Percentiles rank a stretch among this genome's conserved stretches.
These are phyloP conservation scores for Leccinum pellstonianum DNA, from an alignment of 768 basidiomycete genomes.

Conservation along the genomic window DNA sequence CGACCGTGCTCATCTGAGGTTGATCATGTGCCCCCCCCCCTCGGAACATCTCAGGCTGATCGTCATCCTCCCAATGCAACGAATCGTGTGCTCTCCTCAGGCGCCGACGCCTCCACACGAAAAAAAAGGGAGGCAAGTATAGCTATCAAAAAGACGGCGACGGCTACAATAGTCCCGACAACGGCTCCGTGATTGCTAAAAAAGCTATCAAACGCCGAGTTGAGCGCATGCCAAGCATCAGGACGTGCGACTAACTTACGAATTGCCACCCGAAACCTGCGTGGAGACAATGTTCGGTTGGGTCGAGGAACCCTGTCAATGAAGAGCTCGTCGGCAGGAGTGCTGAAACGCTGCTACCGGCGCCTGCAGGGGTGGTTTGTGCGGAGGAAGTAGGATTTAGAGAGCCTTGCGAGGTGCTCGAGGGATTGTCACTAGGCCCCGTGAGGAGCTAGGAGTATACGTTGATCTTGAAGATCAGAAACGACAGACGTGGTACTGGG, in stretches of 20 bases:
- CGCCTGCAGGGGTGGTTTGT: conserved; percentile 38
- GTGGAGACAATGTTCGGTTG: conserved; percentile 48
- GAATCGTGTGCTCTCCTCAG: conserved; percentile 38
- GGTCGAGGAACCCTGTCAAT: conserved; percentile 41
- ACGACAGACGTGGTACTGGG: neutral
- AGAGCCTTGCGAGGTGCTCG: neutral
- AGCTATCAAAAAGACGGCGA: conserved; percentile 54
- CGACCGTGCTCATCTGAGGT: conserved; percentile 20
- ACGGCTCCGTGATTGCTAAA: conserved; percentile 67
- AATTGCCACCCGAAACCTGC: conserved; percentile 28
- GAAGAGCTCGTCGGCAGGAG: conserved; percentile 41
- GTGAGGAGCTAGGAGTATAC: neutral
- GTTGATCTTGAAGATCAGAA: conserved; percentile 3
- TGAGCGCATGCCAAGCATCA: neutral
- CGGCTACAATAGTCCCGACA: conserved; percentile 67
- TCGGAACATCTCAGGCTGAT: neutral
- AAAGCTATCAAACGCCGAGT: conserved; percentile 44
- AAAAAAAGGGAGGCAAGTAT: conserved; percentile 42
- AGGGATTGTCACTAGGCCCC: neutral
- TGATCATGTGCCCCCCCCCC: conserved; percentile 38
- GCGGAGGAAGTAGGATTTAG: conserved; percentile 14
- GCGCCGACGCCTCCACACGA: conserved; percentile 37
- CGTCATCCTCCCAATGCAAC: conserved; percentile 28
- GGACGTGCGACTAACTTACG: conserved; percentile 24
- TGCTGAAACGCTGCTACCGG: conserved; percentile 38